Evolutionary conservation across 176 grass and related monocot genomes (phyloP).

Genomic region (Phyllostachys edulis): DNA sequence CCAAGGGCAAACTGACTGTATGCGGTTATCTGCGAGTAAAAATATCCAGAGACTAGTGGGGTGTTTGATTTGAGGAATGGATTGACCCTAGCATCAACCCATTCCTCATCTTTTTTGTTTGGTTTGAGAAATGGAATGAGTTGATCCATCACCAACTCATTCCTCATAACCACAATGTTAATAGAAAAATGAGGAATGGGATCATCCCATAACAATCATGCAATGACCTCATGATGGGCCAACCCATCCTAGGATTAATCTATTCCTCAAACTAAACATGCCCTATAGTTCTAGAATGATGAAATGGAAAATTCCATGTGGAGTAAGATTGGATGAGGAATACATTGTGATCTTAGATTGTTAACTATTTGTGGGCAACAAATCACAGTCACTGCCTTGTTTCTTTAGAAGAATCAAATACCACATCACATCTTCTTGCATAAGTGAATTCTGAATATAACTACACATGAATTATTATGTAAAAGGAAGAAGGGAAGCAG

Average conservation of each 20-base stretch:
- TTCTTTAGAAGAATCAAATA: conserved; percentile 12
- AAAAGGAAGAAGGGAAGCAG: conserved; percentile 5
- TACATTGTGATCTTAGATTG: background rate
- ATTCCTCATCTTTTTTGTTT: background rate
- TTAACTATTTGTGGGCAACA: background rate
- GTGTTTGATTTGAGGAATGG: background rate
- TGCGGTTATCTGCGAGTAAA: background rate
- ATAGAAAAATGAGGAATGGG: background rate
- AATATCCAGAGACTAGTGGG: background rate
- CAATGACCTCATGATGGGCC: conserved; percentile 5
- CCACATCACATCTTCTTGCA: background rate
- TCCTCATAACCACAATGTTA: background rate
- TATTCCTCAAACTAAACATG: background rate
- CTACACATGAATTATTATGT: background rate
- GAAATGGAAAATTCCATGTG: conserved; percentile 9
- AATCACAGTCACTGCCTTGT: background rate
- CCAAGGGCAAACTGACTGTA: background rate
- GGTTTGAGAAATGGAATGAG: background rate
- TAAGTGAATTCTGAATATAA: conserved; percentile 15
- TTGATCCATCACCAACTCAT: background rate
- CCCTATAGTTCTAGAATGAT: background rate
- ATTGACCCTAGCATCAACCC: background rate
- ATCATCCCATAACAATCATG: background rate
- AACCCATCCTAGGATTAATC: conserved; percentile 5
- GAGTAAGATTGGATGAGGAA: background rate